phyloP scores from a whole-genome alignment of 148 eudicot genomes.

The Arctostaphylos glauca region DNA sequence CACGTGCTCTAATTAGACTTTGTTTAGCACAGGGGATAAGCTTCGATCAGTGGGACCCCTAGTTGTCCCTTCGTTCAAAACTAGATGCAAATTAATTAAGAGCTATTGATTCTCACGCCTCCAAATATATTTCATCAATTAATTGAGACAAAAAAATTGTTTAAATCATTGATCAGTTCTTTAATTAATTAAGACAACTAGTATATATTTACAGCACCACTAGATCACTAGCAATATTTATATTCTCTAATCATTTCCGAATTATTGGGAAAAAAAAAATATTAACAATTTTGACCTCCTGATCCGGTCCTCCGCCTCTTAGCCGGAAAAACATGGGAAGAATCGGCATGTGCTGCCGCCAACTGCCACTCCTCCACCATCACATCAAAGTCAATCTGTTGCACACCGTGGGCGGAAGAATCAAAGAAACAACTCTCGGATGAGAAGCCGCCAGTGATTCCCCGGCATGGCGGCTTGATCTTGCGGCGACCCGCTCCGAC shows the following conservation, averaged over 20 bases:
- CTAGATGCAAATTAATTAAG: background rate
- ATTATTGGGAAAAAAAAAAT: background rate
- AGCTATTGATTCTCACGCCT: background rate
- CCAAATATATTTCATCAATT: background rate
- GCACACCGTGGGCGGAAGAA: conserved; percentile 8
- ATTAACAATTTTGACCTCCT: conserved; percentile 11
- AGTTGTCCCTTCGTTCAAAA: background rate
- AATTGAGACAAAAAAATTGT: background rate
- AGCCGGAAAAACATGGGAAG: background rate
- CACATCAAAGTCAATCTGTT: conserved; percentile 36
- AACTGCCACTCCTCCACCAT: conserved; percentile 47
- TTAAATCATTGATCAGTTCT: background rate
- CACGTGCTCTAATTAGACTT: background rate
- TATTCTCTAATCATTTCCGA: background rate
- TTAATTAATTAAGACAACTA: conserved; percentile 15
- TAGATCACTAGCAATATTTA: conserved; percentile 7
- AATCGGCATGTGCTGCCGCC: conserved; percentile 20
- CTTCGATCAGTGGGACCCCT: background rate
- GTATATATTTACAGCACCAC: conserved; percentile 9
- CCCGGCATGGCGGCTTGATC: conserved; percentile 41
- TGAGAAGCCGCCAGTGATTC: conserved; percentile 11
- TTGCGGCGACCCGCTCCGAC: conserved; percentile 78
- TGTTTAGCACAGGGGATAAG: background rate
- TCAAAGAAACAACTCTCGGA: conserved; percentile 35
- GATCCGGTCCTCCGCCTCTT: conserved; percentile 13